Evolutionary conservation across 1,284 basidiomycete species (phyloP), one percentile per base, ranked within the genome.

Genomic region (Rhodotorula glutinis): DNA sequence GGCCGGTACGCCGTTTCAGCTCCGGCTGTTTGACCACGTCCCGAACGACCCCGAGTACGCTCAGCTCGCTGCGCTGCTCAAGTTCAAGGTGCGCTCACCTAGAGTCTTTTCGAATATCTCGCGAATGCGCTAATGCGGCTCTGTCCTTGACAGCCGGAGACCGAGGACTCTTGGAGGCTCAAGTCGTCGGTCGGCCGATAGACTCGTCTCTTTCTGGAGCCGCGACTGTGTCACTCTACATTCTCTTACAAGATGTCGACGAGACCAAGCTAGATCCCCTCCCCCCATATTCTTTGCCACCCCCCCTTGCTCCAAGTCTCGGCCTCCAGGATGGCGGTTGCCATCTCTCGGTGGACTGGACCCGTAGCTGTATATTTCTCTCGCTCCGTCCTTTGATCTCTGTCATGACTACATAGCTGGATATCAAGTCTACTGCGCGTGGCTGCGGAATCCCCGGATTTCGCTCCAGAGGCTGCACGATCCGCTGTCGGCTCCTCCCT

Each of bases 1-100:
- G 1, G 49, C 51, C 17, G 88, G 86, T 3, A 87, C 83, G 23
- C 81, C 83, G 2, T 96, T 94, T 91, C 77, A 85, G 74, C 68
- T 78, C 30, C 70, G 74, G 38, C 66, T 77, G 68, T 81, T 80
- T 69, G 75, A 74, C 29, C 73, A 75, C 62, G 62, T 79, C 23
- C 69, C 73, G 8, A 73, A 76, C 53, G 80, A 80, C 67, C 70
- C 78, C 55, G 78, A 78, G 55, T 81, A 75, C 64, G 53, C 56
- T 44, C 59, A 52, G 25, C 65, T 75, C 40, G 73, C 70, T 9
- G 52, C 53, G 9, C 40, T 66, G 63, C 63, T 66, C 71, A 72
- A 72, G 68, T 69, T 68, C 66, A 67, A 65, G 63, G 66, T 67
- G 16, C 16, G 61, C 33, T 16, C 8, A 10, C 21, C 43, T 44